Base-by-base conservation (phyloP, 305 asterid species). In the Striga hermonthica region DNA sequence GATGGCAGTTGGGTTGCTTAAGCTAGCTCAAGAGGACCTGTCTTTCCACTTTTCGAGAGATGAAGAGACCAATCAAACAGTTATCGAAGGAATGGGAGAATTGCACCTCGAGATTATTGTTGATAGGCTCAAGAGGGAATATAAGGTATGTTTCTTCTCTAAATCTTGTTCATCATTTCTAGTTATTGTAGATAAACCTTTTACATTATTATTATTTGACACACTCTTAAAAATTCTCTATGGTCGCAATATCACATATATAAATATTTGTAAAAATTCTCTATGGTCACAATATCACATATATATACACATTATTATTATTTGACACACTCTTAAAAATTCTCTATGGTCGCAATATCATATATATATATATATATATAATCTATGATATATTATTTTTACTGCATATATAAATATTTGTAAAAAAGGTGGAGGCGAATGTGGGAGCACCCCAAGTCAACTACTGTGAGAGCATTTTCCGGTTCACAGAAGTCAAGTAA, bases 401-500 rank as follows among this genome's bases (percentile, higher is more conserved):
- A n/a, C n/a, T n/a, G n/a, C n/a, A n/a, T n/a, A n/a, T n/a, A n/a
- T n/a, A n/a, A n/a, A n/a, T n/a, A n/a, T n/a, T n/a, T n/a, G n/a
- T n/a, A 64, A 22, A 22, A 22, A 22, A 89, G 98, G 99, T 93
- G 76, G 99, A 84, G 75, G 99, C 99, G 31, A 93, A 90, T 67
- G 99, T 93, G 48, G 99, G 97, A 76, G 99, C 99, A 58, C 99
- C 99, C 64, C 97, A 93, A 83, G 99, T 93, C 47, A 93, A 93
- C 84, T 93, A 93, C 65, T 81, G 97, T 28, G 97, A 93, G 65
- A 90, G 99, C 83, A 93, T 93, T 74, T 93, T 95, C 13, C 84
- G 48, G 82, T 77, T 78, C 8, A 60, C 90, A 4, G 95, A 90
- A 80, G 90, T 83, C 53, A 93, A 83, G 72, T 90, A 93, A 13